A percentile compares a stretch with the other conserved stretches of the same genome.
Evolutionary conservation across 2,329 filamentous ascomycete genomes (phyloP).

Genomic region (Cercospora zeae-maydis): DNA sequence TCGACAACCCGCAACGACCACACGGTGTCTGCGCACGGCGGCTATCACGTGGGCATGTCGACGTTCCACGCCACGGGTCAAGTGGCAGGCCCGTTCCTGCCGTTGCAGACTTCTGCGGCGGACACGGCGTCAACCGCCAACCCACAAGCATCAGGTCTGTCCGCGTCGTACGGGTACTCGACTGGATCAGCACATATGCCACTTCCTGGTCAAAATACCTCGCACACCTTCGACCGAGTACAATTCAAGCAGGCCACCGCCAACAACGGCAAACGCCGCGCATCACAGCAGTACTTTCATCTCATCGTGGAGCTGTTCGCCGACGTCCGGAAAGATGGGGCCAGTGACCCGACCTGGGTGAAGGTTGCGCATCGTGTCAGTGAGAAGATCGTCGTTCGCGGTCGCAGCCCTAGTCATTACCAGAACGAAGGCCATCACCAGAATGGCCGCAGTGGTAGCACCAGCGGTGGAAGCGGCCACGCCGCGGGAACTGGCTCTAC

Average conservation of each 20-base stretch:
- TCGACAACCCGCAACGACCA: conserved; percentile 43
- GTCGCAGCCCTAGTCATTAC: conserved; percentile 69
- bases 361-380: conserved; percentile 71
- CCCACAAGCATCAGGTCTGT: conserved; percentile 15
- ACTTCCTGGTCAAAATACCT: conserved; percentile 35
- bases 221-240: conserved; percentile 78
- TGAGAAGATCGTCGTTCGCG: conserved; percentile 81
- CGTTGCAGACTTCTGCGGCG: conserved; percentile 38
- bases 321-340: conserved; percentile 54
- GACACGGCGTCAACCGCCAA: conserved; percentile 15
- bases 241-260: conserved; percentile 93
- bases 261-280: conserved; percentile 87
- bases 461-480: conserved; percentile 53
- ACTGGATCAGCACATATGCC: conserved; percentile 25
- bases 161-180: conserved; percentile 22
- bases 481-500: conserved; percentile 33
- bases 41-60: conserved; percentile 36
- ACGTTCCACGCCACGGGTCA: conserved; percentile 39
- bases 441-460: conserved; percentile 62
- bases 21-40: conserved; percentile 38
- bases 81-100: conserved; percentile 41
- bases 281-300: conserved; percentile 89
- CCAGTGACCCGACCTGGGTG: conserved; percentile 56
- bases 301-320: conserved; percentile 81
- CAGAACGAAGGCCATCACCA: conserved; percentile 46